phyloP scores from a whole-genome alignment of 768 basidiomycete genomes.

The Naganishia vishniacii region DNA sequence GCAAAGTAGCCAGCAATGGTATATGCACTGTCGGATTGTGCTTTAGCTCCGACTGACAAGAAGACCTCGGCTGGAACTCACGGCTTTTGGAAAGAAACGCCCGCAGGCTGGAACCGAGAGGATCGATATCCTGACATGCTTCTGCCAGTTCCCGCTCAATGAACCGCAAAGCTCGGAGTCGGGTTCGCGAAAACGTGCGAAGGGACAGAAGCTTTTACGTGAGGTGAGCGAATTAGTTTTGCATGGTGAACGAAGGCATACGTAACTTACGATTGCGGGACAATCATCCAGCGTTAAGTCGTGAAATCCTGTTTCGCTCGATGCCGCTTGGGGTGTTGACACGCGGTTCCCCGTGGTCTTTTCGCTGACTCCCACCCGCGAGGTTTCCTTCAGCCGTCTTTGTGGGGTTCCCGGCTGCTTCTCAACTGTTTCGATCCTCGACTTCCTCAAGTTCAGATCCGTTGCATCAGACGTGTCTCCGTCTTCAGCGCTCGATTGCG shows the following conservation, averaged over 20 bases:
- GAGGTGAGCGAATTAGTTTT: not conserved
- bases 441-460: not conserved
- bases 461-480: slow-evolving; percentile 6
- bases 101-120: not conserved
- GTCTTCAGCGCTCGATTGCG: not conserved
- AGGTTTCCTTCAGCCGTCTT: not conserved
- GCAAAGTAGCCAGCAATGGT: not conserved
- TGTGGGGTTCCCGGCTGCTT: too few species aligned
- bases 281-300: not conserved
- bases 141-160: slow-evolving; percentile 9
- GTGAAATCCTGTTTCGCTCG: not conserved
- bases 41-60: not conserved
- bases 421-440: not conserved
- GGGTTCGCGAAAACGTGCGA: not conserved
- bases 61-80: not conserved
- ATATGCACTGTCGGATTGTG: not conserved
- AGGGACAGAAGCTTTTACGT: not conserved
- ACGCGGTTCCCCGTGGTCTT: not conserved
- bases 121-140: slow-evolving; percentile 11
- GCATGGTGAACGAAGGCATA: not conserved
- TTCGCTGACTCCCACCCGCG: not conserved
- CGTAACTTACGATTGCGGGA: not conserved
- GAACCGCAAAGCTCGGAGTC: slow-evolving; percentile 1
- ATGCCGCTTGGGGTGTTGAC: not conserved
- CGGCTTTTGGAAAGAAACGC: not conserved